phyloP scores from a whole-genome alignment of 2,329 filamentous ascomycete species.

The Aspergillus glaucus region DNA sequence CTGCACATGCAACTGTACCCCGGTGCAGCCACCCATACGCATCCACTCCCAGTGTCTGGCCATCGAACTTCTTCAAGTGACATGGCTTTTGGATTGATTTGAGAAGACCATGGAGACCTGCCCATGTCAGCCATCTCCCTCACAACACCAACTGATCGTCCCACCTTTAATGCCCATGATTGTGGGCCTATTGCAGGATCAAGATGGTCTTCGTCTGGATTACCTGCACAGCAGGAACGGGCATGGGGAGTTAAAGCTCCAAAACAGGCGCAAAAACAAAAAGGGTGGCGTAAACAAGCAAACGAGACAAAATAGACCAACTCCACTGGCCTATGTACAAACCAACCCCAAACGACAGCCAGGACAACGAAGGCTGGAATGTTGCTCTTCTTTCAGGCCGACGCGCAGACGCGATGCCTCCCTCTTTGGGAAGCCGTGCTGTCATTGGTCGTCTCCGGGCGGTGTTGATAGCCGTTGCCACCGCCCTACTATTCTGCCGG shows the following conservation, averaged over 20 bases:
- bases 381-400: slow-evolving; percentile 21
- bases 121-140: slow-evolving; percentile 3
- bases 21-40: slow-evolving; percentile 98
- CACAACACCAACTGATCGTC: slow-evolving; percentile 2
- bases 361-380: slow-evolving; percentile 24
- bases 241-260: slow-evolving; percentile 8
- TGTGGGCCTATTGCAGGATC: slow-evolving; percentile 21
- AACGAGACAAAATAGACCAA: neutral
- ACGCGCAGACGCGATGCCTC: slow-evolving; percentile 29
- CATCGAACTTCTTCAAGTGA: slow-evolving; percentile 77
- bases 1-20: slow-evolving; percentile 80
- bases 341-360: slow-evolving; percentile 3
- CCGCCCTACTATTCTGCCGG: slow-evolving; percentile 30
- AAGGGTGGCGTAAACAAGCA: neutral
- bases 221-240: slow-evolving; percentile 18
- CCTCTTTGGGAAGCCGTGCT: slow-evolving; percentile 3
- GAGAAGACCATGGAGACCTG: slow-evolving; percentile 80
- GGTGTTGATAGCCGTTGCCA: slow-evolving; percentile 8
- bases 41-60: slow-evolving; percentile 88
- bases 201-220: slow-evolving; percentile 23
- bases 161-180: slow-evolving; percentile 43
- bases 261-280: slow-evolving; percentile 3
- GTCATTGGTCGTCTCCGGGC: slow-evolving; percentile 14
- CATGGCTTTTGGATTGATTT: slow-evolving; percentile 93
- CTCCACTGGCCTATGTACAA: neutral